Conservation (phyloP, 2,329 filamentous ascomycete species). For the Aspergillus ruber region DNA sequence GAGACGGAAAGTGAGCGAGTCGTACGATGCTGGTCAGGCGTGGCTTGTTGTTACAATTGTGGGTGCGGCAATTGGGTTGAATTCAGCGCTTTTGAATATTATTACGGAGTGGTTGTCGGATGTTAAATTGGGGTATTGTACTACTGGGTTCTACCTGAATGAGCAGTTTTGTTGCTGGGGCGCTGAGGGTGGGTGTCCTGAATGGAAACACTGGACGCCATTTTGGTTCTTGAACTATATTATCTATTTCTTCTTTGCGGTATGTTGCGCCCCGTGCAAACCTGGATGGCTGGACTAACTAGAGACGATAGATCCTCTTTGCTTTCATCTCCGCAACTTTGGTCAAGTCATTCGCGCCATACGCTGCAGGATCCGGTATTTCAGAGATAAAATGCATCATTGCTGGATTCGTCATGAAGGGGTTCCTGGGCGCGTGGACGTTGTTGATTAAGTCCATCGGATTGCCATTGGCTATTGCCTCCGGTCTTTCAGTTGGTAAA, state of each 20-base stretch:
- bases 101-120: conserved; percentile 95
- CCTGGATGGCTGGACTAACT: conserved; percentile 2
- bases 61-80: conserved; percentile 82
- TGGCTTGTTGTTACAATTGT: conserved; percentile 98
- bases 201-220: conserved; percentile 85
- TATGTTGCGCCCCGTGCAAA: conserved; percentile 33
- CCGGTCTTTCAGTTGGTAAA: conserved; percentile 89
- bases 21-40: conserved; percentile 91
- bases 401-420: conserved; percentile 98
- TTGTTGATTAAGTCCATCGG: conserved; percentile 90
- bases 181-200: conserved; percentile 77
- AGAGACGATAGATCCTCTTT: conserved; percentile 57
- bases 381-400: conserved; percentile 99
- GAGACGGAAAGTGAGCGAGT: conserved; percentile 73
- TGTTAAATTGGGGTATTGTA: conserved; percentile 93
- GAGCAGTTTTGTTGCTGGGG: conserved; percentile 98
- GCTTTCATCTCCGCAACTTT: conserved; percentile 74
- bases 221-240: conserved; percentile 76
- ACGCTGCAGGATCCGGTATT: conserved; percentile 92
- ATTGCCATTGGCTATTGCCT: conserved; percentile 85
- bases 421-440: conserved; percentile 87
- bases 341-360: conserved; percentile 87
- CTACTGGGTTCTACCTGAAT: conserved; percentile 92
- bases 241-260: conserved; percentile 79
- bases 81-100: conserved; percentile 89